These are phyloP conservation scores for Hypoxylon sp. DNA, from an alignment of 2,329 filamentous ascomycete genomes.

Conservation along the genomic window DNA sequence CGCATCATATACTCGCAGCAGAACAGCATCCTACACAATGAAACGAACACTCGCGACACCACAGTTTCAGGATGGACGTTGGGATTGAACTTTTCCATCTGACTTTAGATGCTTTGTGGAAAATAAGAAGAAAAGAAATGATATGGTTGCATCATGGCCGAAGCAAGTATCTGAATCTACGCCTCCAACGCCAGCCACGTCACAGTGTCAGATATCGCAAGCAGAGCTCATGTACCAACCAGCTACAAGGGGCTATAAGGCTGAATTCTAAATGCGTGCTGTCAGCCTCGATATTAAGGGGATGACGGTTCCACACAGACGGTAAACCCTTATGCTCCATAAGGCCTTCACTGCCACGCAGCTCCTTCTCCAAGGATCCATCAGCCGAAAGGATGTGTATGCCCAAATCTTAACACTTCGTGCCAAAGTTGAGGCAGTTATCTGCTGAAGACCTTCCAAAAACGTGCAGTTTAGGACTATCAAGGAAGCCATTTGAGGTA, in stretches of 20 bases:
- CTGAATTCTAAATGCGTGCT: background rate
- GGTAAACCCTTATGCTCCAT: background rate
- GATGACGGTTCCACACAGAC: background rate
- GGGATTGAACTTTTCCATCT: too few species aligned
- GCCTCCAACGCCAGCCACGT: background rate
- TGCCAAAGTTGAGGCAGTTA: background rate
- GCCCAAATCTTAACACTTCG: background rate
- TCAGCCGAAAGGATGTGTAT: background rate
- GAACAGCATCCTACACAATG: too few species aligned
- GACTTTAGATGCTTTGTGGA: too few species aligned
- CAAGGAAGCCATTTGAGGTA: background rate
- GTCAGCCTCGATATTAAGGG: background rate
- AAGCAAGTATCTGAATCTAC: too few species aligned
- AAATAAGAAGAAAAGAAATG: too few species aligned
- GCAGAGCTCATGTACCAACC: background rate
- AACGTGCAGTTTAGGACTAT: background rate
- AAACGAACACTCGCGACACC: too few species aligned
- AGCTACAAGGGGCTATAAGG: background rate
- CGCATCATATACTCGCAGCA: slow-evolving; percentile 53
- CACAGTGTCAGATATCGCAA: background rate
- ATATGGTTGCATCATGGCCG: too few species aligned
- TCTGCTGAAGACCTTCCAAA: background rate
- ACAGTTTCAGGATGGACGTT: too few species aligned
- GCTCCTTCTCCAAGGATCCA: background rate
- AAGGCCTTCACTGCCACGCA: background rate